Base-by-base conservation (phyloP, 31 red algal species). In the Endocladia muricata region DNA sequence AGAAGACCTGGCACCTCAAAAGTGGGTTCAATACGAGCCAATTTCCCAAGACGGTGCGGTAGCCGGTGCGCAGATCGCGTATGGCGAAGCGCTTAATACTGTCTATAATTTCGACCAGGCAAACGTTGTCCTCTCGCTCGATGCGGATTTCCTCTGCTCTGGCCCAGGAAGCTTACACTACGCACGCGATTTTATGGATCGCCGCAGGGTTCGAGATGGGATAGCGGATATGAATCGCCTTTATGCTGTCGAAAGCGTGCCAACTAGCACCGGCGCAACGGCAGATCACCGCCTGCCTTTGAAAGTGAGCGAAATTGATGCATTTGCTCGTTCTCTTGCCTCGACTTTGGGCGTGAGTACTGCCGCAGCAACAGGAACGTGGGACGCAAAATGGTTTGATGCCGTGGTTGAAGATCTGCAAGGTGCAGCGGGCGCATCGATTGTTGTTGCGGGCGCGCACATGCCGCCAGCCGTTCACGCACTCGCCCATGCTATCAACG, bases 191-290 rank as follows among this genome's bases (percentile, higher is more conserved):
- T 29, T 29, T 64, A 11, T 23, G n/a, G 9, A 25, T 23, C 9
- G 26, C 13, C 59, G 29, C 59, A 32, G 26, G 29, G 9, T 25
- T 23, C 13, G 26, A 22, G 22, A 9, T 19, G 59, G 22, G 9
- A n/a, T n/a, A n/a, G n/a, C n/a, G n/a, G 29, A 64, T 9, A 64
- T 64, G 59, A 64, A 64, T 32, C 59, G 59, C 13, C n/a, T 32
- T 23, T 64, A 64, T 23, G 29, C 29, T 64, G 22, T 64, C 13
- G 59, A 64, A 64, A 17, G 13, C 9, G 13, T 9, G 9, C 9
- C 26, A 9, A 29, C 13, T 13, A 22, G 26, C n/a, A 64, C 59
- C 22, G 59, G 59, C 13, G 59, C 22, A 9, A 64, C 9, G 13
- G 59, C 59, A 13, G 59, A 64, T 25, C 9, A 64, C 22, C 59